Evolutionary conservation across 345 rosid species (phyloP), one percentile per base, ranked within the genome.

Genomic region (Linum tenue): DNA sequence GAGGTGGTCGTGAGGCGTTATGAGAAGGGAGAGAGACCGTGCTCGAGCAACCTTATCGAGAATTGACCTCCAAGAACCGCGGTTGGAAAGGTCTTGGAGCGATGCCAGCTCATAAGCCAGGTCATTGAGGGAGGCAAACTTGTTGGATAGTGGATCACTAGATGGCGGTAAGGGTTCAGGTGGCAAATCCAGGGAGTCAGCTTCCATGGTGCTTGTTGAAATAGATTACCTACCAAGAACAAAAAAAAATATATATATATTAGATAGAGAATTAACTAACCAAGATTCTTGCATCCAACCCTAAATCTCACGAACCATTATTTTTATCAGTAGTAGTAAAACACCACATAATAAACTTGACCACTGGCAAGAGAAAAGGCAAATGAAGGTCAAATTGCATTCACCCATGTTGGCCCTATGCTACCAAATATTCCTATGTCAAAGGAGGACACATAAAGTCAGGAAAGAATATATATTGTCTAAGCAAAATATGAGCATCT

Each of bases 61-160:
- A 69, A 94, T 77, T 55, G 97, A 70, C 38, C 86, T 85, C 99
- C 97, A 94, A 11, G 92, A 80, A 72, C 99, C 99, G 31, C 96
- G 86, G 6, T 70, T 80, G 1, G 97, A 86, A 4, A 94, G 92
- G 65, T 94, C 97, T 50, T 86, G 86, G 41, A 94, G 97, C 35
- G 95, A 78, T 37, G 83, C 71, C 44, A 94, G 96, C 42, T 90
- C 96, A 67, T 79, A 85, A 1, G 90, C 83, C 1, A 92, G 80
- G 73, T 88, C 90, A 72, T 90, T 82, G 2, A 90, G 86, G 41
- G 91, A 73, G 41, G 73, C 79, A 76, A 74, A 83, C 43, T 74
- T 74, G 79, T 77, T 75, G 35, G 77, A 67, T 2, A 80, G 73
- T 5, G 82, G 90, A 68, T 85, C 91, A 62, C 68, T n/a, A 62